These are phyloP conservation scores for Dissophora globulifera DNA, from an alignment of 192 early-diverging fungal genomes.

Conservation along the genomic window DNA sequence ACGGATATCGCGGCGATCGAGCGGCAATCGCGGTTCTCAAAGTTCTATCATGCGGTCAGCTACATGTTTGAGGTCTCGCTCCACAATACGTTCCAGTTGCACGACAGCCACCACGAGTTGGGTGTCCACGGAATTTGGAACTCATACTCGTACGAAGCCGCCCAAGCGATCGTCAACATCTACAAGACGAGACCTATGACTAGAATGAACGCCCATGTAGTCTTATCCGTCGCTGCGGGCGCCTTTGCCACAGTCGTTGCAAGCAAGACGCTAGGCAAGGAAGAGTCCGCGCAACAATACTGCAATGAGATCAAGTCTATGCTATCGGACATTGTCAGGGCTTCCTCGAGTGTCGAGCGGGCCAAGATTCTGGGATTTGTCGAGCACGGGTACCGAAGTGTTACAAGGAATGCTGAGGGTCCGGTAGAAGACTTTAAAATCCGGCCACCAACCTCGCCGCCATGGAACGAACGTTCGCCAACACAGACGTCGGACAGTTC, in stretches of 20 bases:
- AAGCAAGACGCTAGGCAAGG: conserved; percentile 32
- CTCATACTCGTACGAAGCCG: conserved; percentile 40
- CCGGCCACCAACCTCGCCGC: conserved; percentile 9
- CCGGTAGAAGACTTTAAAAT: conserved; percentile 14
- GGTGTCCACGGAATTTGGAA: conserved; percentile 48
- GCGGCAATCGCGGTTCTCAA: conserved; percentile 42
- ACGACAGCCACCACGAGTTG: conserved; percentile 29
- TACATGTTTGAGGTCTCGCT: conserved; percentile 51
- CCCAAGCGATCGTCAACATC: conserved; percentile 37
- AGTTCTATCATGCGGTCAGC: conserved; percentile 35
- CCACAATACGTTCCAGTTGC: conserved; percentile 49
- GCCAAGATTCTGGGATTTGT: conserved; percentile 11
- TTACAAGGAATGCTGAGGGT: conserved; percentile 10
- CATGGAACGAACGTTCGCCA: conserved; percentile 36
- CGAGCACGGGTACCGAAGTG: conserved; percentile 6
- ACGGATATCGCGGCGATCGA: conserved; percentile 25
- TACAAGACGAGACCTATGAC: conserved; percentile 42
- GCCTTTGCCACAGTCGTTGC: conserved; percentile 48
- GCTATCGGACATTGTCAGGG: conserved; percentile 30
- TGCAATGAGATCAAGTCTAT: conserved; percentile 48
- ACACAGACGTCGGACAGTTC: conserved; percentile 18
- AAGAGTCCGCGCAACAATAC: conserved; percentile 29
- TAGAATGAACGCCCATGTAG: conserved; percentile 45
- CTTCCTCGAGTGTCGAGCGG: conserved; percentile 38
- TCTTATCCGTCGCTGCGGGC: conserved; percentile 41